A percentile compares a stretch with the other conserved stretches of the same genome.
Evolutionary conservation across 2,329 filamentous ascomycete species (phyloP).

Genomic region (Phyllosticta capitalensis): DNA sequence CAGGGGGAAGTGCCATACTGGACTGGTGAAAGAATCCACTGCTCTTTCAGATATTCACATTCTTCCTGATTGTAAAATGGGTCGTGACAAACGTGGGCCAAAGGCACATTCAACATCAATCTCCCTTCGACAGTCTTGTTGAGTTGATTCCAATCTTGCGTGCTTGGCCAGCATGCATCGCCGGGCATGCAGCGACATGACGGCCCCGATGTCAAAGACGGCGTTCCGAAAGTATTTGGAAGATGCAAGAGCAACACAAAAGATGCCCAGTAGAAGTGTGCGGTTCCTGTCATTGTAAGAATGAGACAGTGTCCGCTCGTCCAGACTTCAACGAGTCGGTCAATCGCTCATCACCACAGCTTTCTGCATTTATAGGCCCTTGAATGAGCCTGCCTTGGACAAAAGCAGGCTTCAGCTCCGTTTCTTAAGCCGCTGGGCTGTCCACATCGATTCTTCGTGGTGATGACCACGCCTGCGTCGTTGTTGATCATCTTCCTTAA

Average conservation of each 20-base stretch:
- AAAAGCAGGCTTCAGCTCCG: background rate
- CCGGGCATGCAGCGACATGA: constrained; percentile 42
- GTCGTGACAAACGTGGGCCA: constrained; percentile 38
- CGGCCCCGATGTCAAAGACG: background rate
- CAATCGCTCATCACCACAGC: too few relatives aligned
- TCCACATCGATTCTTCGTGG: background rate
- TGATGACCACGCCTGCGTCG: background rate
- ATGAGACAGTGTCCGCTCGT: background rate
- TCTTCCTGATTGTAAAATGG: constrained; percentile 22
- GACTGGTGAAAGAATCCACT: constrained; percentile 17
- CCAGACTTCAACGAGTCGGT: background rate
- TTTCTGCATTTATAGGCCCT: too few relatives aligned
- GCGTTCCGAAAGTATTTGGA: background rate
- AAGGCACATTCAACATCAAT: constrained; percentile 35
- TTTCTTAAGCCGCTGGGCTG: background rate
- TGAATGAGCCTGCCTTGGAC: too few relatives aligned
- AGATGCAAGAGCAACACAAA: background rate
- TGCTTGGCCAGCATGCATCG: constrained; percentile 39
- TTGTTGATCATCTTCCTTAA: background rate
- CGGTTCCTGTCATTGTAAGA: background rate
- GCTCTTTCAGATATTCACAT: constrained; percentile 14
- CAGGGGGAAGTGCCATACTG: background rate
- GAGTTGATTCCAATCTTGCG: constrained; percentile 36
- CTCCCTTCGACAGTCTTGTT: constrained; percentile 37
- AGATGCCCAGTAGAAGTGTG: background rate